phyloP scores from a whole-genome alignment of 805 yeast species.

The Saturnispora mendoncae region DNA sequence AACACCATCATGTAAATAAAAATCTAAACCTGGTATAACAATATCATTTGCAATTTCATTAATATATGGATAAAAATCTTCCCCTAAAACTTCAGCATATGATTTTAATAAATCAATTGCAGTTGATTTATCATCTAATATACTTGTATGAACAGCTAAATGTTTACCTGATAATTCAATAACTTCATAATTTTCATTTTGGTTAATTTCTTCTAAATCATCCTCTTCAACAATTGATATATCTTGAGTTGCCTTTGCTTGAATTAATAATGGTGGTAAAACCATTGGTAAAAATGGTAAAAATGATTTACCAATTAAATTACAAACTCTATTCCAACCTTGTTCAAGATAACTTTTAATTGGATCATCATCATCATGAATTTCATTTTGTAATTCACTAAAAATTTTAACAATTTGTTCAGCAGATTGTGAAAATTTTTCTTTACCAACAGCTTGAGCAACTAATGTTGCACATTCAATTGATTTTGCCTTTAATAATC shows the following conservation, averaged over 20 bases:
- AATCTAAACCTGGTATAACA: slow-evolving; percentile 81
- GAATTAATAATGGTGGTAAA: slow-evolving; percentile 76
- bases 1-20: slow-evolving; percentile 89
- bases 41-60: slow-evolving; percentile 68
- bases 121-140: slow-evolving; percentile 86
- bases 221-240: slow-evolving; percentile 83
- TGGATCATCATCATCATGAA: slow-evolving; percentile 71
- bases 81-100: slow-evolving; percentile 79
- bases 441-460: slow-evolving; percentile 91
- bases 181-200: slow-evolving; percentile 92
- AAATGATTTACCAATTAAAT: slow-evolving; percentile 77
- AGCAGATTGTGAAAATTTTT: slow-evolving; percentile 70
- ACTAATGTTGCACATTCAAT: slow-evolving; percentile 93
- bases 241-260: slow-evolving; percentile 87
- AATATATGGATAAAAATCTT: slow-evolving; percentile 75
- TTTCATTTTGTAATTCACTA: slow-evolving; percentile 53
- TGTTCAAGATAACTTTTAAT: slow-evolving; percentile 80
- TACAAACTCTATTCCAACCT: slow-evolving; percentile 93
- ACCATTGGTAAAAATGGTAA: slow-evolving; percentile 76
- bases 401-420: slow-evolving; percentile 65
- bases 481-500: slow-evolving; percentile 81
- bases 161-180: slow-evolving; percentile 85
- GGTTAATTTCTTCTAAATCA: slow-evolving; percentile 70
- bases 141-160: slow-evolving; percentile 88
- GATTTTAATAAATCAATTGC: slow-evolving; percentile 83